Base-by-base conservation (phyloP, 345 rosid genomes). In the Clausena lansium region DNA sequence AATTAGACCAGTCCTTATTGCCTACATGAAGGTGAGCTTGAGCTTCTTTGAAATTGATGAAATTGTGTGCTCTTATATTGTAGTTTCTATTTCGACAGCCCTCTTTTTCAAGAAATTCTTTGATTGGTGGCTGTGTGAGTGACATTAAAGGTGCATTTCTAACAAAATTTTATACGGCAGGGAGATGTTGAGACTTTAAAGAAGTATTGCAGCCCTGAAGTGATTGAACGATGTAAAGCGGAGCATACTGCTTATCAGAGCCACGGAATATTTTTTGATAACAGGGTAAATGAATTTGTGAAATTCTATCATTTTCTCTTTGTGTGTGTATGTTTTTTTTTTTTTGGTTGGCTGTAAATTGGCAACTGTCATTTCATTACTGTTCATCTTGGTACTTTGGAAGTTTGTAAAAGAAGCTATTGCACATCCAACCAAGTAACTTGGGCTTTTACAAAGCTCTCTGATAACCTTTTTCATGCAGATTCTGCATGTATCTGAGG, bases 401-500 rank as follows among this genome's bases (percentile, higher is more conserved):
- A 20, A 8, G 22, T 20, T 20, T 33, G 25, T 19, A 65, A 33
- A 65, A n/a, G n/a, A 64, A 22, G 50, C 50, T 45, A 45, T 11
- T 45, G 50, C 50, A 45, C 50, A 45, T 45, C 17, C 50, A 45
- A 11, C 50, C 69, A 35, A 33, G 22, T 20, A 33, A 35, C 25
- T 65, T 17, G 25, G 35, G 50, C 50, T 11, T 13, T 13, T 45
- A 13, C 50, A 45, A 45, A 2, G 17, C 50, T 72, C 78, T 39
- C 22, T 30, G 64, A 45, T 36, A 45, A 32, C 24, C 14, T 35
- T 38, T 33, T 65, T 75, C 30, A 11, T 81, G 79, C 90, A 94
- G 99, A 89, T 94, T 86, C 89, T 97, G 63, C 98, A 94, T 82
- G 76, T 93, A 79, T 94, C 98, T 35, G 99, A 93, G 0, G 93